phyloP scores from a whole-genome alignment of 495 filamentous ascomycete species.

The Aspergillus ellipticus region DNA sequence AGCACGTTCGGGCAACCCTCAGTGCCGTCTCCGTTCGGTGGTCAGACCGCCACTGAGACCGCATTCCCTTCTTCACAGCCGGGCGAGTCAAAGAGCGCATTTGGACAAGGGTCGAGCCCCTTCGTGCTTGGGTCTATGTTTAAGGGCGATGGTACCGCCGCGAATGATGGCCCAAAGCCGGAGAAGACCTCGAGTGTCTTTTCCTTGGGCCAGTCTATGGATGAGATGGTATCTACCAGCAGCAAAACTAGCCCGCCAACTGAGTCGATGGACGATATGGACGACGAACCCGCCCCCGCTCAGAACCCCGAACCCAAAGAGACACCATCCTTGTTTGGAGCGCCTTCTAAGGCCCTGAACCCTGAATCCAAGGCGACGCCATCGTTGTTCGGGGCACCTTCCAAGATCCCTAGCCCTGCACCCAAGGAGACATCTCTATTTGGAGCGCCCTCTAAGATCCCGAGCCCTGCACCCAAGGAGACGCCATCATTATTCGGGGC shows the following conservation, averaged over 20 bases:
- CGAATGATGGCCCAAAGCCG: constrained; percentile 56
- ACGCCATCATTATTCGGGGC: constrained; percentile 46
- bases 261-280: constrained; percentile 38
- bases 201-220: constrained; percentile 28
- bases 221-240: constrained; percentile 26
- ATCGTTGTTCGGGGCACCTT: constrained; percentile 37
- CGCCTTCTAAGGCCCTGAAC: constrained; percentile 22
- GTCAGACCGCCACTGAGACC: constrained; percentile 23
- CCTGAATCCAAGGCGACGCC: constrained; percentile 30
- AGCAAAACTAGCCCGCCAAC: constrained; percentile 26
- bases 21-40: constrained; percentile 26
- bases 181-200: constrained; percentile 37
- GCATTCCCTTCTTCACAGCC: constrained; percentile 38
- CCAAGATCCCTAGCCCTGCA: constrained; percentile 3
- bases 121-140: constrained; percentile 81
- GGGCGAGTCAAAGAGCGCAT: constrained; percentile 35
- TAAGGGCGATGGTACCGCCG: constrained; percentile 65
- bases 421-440: constrained; percentile 42
- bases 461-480: constrained; percentile 11
- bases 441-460: constrained; percentile 11
- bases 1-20: constrained; percentile 20
- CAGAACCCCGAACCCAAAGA: constrained; percentile 21
- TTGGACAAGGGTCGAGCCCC: constrained; percentile 48
- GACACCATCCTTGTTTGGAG: constrained; percentile 45
- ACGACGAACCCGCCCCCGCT: constrained; percentile 23